Conservation (phyloP, 345 rosid species). For the Erysimum cheiranthoides region DNA sequence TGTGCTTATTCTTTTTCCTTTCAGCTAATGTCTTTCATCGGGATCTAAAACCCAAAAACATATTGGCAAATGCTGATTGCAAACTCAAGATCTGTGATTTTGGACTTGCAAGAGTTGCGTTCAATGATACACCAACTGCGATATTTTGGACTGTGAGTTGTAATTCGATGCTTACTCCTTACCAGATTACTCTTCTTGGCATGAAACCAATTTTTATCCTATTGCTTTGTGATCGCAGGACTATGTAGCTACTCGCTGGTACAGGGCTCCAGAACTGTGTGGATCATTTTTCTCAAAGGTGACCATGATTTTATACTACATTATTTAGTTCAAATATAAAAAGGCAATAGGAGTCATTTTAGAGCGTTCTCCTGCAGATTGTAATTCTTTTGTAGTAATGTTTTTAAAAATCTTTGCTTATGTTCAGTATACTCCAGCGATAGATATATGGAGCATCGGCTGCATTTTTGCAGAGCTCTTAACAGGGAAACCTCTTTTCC, state of each 20-base stretch:
- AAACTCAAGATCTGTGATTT: conserved; percentile 97
- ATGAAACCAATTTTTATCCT: neutral
- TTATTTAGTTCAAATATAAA: neutral
- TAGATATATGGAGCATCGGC: conserved; percentile 97
- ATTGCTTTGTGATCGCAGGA: conserved; percentile 55
- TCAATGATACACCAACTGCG: conserved; percentile 90
- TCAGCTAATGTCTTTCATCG: conserved; percentile 94
- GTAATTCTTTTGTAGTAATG: neutral
- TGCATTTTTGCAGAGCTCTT: conserved; percentile 96
- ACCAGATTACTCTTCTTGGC: conserved; percentile 2
- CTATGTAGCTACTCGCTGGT: conserved; percentile 98
- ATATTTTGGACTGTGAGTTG: conserved; percentile 89
- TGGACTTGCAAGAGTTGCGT: conserved; percentile 98
- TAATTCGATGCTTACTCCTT: conserved; percentile 7
- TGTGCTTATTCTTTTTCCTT: conserved; percentile 7
- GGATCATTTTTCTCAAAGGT: conserved; percentile 99
- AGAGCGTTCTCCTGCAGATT: conserved; percentile 2
- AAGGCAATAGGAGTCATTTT: neutral
- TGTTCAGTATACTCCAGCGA: conserved; percentile 93
- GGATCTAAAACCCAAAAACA: conserved; percentile 92
- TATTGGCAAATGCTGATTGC: conserved; percentile 95
- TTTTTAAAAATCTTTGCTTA: conserved; percentile 23
- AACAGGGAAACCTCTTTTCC: conserved; percentile 95
- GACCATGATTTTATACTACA: conserved; percentile 24
- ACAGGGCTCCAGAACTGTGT: conserved; percentile 94